Evolutionary conservation across 1,284 basidiomycete genomes (phyloP).

Genomic region (Marasmius fiardii): DNA sequence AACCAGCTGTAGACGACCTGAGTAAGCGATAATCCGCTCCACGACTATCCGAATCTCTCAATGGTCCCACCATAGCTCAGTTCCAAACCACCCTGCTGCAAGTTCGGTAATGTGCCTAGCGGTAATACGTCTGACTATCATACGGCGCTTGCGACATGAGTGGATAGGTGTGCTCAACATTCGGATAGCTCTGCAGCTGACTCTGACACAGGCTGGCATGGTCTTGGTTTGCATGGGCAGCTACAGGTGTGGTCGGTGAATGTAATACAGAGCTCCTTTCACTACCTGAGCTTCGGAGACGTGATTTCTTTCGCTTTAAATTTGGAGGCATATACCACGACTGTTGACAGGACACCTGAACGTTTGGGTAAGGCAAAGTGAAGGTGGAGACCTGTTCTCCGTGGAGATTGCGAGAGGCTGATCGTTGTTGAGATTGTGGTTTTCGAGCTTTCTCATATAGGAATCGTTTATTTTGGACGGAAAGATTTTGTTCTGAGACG

Average conservation of each 20-base stretch:
- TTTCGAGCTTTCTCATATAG: too few relatives aligned
- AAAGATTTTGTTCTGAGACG: too few relatives aligned
- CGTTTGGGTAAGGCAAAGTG: background rate
- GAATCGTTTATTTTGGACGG: too few relatives aligned
- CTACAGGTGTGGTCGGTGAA: conserved; percentile 26
- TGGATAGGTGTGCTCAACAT: background rate
- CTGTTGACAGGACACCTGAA: background rate
- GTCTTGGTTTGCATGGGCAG: conserved; percentile 27
- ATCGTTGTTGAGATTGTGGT: too few relatives aligned
- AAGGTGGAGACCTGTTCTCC: background rate
- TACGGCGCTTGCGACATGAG: conserved; percentile 5
- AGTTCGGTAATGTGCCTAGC: background rate
- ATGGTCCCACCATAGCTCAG: too few relatives aligned
- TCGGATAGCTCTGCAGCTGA: conserved; percentile 22
- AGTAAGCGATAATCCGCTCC: too few relatives aligned
- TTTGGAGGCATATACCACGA: background rate
- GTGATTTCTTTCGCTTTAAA: background rate
- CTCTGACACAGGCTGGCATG: conserved; percentile 43
- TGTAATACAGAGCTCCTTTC: conserved; percentile 26
- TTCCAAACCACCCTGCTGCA: too few relatives aligned
- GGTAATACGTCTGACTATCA: conserved; percentile 2
- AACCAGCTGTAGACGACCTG: too few relatives aligned
- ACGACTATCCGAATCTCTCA: too few relatives aligned
- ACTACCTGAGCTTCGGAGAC: conserved; percentile 12
- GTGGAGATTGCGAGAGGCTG: background rate